Evolutionary conservation across 2,329 filamentous ascomycete genomes (phyloP).

Genomic region (Ceratocystis smalleyi): DNA sequence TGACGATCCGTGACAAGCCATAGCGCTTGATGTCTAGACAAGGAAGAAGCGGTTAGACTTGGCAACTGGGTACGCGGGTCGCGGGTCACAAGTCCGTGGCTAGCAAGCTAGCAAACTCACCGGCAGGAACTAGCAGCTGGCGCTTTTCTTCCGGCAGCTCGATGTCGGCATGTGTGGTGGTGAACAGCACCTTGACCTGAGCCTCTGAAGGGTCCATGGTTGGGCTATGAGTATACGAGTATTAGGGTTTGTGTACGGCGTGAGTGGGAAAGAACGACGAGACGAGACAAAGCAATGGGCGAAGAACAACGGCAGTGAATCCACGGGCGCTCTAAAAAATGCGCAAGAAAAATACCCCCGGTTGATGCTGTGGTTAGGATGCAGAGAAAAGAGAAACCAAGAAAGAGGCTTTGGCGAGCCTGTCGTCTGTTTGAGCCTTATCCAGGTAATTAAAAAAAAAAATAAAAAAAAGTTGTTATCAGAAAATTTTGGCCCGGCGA

Average conservation of each 20-base stretch:
- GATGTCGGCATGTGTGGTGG: constrained; percentile 45
- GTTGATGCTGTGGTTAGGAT: background rate
- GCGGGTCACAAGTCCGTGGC: background rate
- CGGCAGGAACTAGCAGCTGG: constrained; percentile 46
- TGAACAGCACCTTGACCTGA: constrained; percentile 54
- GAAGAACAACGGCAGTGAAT: background rate
- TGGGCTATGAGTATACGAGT: background rate
- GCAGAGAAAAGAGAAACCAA: background rate
- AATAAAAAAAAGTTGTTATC: constrained; percentile 16
- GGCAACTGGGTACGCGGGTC: too few relatives aligned
- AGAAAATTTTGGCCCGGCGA: constrained; percentile 9
- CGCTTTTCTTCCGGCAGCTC: constrained; percentile 46
- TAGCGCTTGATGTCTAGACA: constrained; percentile 48
- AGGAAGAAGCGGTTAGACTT: background rate
- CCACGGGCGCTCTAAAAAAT: background rate
- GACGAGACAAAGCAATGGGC: background rate
- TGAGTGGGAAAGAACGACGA: background rate
- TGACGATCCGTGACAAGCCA: constrained; percentile 54
- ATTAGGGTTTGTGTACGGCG: background rate
- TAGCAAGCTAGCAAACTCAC: constrained; percentile 24
- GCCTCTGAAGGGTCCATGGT: constrained; percentile 29
- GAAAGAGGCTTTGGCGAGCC: background rate
- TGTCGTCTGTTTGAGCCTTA: too few relatives aligned
- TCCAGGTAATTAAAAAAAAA: background rate
- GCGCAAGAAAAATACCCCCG: background rate